Evolutionary conservation across 177 flowering plant genomes (phyloP).

Genomic region (Telopea speciosissima): DNA sequence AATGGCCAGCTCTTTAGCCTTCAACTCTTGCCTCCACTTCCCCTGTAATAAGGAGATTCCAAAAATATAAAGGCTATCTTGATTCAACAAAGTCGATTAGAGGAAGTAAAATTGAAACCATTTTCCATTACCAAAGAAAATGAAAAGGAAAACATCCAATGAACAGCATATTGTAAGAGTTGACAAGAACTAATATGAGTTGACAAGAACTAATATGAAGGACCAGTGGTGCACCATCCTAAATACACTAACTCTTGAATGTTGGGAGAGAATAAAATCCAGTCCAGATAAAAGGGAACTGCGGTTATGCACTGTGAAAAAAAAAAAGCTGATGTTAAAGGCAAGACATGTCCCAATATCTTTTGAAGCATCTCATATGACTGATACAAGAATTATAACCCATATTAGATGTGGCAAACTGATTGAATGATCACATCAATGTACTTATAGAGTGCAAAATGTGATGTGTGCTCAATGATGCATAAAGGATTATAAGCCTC

Average conservation of each 20-base stretch:
- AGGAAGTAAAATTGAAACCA: neutral
- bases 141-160: neutral
- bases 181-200: neutral
- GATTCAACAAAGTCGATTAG: neutral
- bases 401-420: no score
- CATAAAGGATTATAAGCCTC: neutral
- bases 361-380: no score
- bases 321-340: no score
- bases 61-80: neutral
- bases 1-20: constrained; percentile 60
- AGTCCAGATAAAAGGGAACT: neutral
- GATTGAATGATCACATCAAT: no score
- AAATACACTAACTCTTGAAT: neutral
- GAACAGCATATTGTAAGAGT: neutral
- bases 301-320: neutral
- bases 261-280: neutral
- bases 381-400: no score
- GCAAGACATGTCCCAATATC: no score
- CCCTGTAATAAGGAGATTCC: constrained; percentile 29
- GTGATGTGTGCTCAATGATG: neutral
- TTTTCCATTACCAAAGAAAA: neutral
- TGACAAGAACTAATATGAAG: neutral
- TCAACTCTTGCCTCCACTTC: constrained; percentile 74
- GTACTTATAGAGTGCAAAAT: no score
- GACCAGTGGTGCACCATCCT: neutral